These are phyloP conservation scores for Xanthoparmelia taractica DNA, from an alignment of 495 filamentous ascomycete species.

Conservation along the genomic window DNA sequence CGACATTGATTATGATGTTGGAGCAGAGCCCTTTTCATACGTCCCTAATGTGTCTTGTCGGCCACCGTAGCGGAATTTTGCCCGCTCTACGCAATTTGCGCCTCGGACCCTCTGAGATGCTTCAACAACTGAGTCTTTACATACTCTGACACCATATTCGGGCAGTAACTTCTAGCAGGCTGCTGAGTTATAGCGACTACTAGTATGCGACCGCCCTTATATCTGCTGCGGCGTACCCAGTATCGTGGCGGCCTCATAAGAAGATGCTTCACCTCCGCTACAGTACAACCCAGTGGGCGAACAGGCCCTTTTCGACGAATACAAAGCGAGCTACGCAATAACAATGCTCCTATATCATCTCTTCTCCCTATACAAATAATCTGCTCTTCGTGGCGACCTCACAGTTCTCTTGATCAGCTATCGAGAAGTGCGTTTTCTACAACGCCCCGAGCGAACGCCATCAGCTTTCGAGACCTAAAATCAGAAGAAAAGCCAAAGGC, in stretches of 20 bases:
- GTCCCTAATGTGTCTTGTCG: not conserved
- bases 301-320: conserved; percentile 54
- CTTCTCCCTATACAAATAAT: not conserved
- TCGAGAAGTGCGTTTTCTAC: conserved; percentile 34
- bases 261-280: conserved; percentile 17
- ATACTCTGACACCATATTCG: no score
- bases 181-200: not conserved
- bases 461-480: conserved; percentile 29
- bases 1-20: not conserved
- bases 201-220: conserved; percentile 23
- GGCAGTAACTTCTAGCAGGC: not conserved
- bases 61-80: conserved; percentile 1
- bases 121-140: not conserved
- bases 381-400: no score
- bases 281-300: conserved; percentile 39
- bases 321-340: conserved; percentile 15
- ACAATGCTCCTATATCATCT: not conserved
- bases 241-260: not conserved
- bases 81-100: not conserved
- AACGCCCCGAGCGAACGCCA: conserved; percentile 34
- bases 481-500: conserved; percentile 24
- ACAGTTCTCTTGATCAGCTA: conserved; percentile 2
- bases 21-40: no score
- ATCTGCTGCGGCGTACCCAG: conserved; percentile 10
- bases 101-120: not conserved